These are phyloP conservation scores for Beauveria rudraprayagi DNA, from an alignment of 2,329 filamentous ascomycete genomes.

Conservation along the genomic window DNA sequence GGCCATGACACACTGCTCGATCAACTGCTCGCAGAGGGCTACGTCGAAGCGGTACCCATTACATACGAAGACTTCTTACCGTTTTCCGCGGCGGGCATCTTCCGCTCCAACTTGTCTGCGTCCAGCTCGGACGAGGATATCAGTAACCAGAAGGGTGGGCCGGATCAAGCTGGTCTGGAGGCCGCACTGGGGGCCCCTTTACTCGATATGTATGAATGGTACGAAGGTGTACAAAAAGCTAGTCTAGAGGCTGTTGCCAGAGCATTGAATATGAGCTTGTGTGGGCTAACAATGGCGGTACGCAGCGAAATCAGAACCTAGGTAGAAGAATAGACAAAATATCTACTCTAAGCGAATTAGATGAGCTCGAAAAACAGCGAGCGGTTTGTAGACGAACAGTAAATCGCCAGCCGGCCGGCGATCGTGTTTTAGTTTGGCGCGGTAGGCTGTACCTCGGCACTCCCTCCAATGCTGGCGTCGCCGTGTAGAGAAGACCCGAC, in stretches of 20 bases:
- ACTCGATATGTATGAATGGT: neutral
- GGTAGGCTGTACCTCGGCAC: too few relatives aligned
- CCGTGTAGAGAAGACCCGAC: too few relatives aligned
- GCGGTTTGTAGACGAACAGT: too few relatives aligned
- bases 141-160: neutral
- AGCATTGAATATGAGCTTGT: neutral
- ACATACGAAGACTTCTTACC: conserved; percentile 49
- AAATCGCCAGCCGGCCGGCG: too few relatives aligned
- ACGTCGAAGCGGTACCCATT: conserved; percentile 33
- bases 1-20: conserved; percentile 16
- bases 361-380: too few relatives aligned
- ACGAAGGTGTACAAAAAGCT: neutral
- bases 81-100: conserved; percentile 44
- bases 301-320: neutral
- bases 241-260: neutral
- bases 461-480: too few relatives aligned
- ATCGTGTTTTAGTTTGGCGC: too few relatives aligned
- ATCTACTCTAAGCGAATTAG: too few relatives aligned
- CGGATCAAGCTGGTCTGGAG: neutral
- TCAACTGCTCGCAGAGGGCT: conserved; percentile 23
- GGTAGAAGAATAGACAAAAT: neutral
- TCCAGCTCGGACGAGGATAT: neutral
- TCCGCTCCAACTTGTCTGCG: conserved; percentile 33
- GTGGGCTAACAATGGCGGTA: neutral
- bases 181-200: neutral